Percentiles rank a stretch among this genome's conserved stretches.
Conservation (phyloP, 441 rosid genomes). For the Syzygium malaccense region DNA sequence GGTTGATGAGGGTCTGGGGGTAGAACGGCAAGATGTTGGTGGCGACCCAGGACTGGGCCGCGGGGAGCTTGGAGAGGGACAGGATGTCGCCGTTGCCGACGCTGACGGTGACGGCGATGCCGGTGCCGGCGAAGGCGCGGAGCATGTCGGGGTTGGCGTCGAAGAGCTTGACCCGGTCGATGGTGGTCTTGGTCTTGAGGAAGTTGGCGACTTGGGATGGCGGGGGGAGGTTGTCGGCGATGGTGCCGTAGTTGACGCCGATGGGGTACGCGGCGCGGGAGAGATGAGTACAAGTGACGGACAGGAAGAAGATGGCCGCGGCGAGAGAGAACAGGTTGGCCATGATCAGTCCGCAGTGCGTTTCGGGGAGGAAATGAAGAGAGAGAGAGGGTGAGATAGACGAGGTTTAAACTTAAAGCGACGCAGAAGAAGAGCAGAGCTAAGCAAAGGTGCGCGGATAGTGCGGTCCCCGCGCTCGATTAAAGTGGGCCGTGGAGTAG, state of each 20-base stretch:
- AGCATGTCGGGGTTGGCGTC: conserved; percentile 53
- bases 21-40: conserved; percentile 38
- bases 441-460: background rate
- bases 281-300: background rate
- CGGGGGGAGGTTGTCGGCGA: conserved; percentile 68
- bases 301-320: background rate
- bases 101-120: conserved; percentile 44
- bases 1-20: conserved; percentile 36
- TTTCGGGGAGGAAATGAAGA: background rate
- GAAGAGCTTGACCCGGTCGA: conserved; percentile 58
- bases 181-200: conserved; percentile 49
- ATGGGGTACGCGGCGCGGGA: conserved; percentile 24
- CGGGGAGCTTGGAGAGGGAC: conserved; percentile 38
- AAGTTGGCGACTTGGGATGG: conserved; percentile 55
- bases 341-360: background rate
- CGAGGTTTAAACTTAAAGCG: conserved; percentile 29
- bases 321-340: background rate
- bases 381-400: conserved; percentile 19
- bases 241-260: conserved; percentile 71
- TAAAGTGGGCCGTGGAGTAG: background rate
- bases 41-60: conserved; percentile 52
- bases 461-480: background rate
- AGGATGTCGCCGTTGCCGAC: conserved; percentile 53
- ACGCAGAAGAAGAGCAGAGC: conserved; percentile 13
- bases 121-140: conserved; percentile 53